Evolutionary conservation across 306 rosid species (phyloP).

Genomic region (Fragaria nilgerrensis): DNA sequence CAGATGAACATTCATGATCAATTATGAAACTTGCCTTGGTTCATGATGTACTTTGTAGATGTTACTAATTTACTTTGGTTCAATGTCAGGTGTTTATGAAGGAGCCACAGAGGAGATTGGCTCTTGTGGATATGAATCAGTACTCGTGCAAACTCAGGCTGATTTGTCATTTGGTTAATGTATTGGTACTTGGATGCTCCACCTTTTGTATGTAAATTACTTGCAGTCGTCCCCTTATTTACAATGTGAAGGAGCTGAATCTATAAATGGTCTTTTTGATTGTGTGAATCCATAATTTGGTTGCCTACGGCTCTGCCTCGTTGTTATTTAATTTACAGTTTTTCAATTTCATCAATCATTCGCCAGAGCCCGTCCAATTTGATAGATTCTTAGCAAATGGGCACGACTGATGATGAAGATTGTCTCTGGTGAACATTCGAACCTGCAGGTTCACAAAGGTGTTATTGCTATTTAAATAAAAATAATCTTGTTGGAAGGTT

Average conservation of each 20-base stretch:
- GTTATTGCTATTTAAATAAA: neutral
- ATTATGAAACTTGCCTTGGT: neutral
- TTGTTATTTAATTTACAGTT: neutral
- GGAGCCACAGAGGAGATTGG: neutral
- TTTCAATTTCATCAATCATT: too few relatives aligned
- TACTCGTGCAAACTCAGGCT: slow-evolving; percentile 9
- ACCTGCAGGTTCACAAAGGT: slow-evolving; percentile 50
- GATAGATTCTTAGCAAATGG: too few relatives aligned
- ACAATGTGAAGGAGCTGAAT: slow-evolving; percentile 4
- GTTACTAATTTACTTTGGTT: slow-evolving; percentile 4
- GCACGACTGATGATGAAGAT: slow-evolving; percentile 38
- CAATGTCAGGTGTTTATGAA: slow-evolving; percentile 8
- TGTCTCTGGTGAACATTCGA: slow-evolving; percentile 96
- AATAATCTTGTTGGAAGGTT: neutral
- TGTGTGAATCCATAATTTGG: neutral
- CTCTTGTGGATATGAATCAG: neutral
- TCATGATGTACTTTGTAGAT: neutral
- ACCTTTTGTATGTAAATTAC: neutral
- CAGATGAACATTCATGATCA: neutral
- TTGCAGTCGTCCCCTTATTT: slow-evolving; percentile 8
- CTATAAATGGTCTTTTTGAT: neutral
- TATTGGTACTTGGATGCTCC: slow-evolving; percentile 4
- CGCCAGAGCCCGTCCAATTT: too few relatives aligned
- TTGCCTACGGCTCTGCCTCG: neutral
- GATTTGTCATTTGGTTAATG: slow-evolving; percentile 9